Evolutionary conservation across 371 early-diverging fungal genomes (phyloP).

Genomic region (Chytridium lagenaria): DNA sequence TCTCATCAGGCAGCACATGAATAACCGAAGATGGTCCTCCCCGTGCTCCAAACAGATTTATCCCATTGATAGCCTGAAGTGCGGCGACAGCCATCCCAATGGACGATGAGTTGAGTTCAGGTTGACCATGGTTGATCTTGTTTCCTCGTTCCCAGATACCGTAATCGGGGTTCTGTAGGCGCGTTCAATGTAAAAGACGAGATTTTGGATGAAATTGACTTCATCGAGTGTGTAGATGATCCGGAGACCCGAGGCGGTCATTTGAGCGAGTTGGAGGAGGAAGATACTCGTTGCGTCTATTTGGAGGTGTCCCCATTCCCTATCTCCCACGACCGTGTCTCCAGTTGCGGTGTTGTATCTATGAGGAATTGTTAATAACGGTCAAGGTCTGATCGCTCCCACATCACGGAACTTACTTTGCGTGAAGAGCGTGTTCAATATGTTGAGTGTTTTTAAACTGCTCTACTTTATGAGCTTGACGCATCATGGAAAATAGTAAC

Average conservation of each 20-base stretch:
- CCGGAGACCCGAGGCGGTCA: slow-evolving; percentile 81
- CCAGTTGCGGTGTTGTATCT: slow-evolving; percentile 81
- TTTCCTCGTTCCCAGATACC: slow-evolving; percentile 93
- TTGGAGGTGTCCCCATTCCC: slow-evolving; percentile 77
- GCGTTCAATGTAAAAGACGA: slow-evolving; percentile 89
- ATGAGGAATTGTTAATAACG: not conserved
- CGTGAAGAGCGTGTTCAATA: slow-evolving; percentile 76
- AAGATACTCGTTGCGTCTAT: slow-evolving; percentile 88
- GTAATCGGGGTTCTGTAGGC: slow-evolving; percentile 79
- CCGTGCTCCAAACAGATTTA: slow-evolving; percentile 83
- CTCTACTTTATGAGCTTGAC: slow-evolving; percentile 72
- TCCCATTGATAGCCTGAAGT: slow-evolving; percentile 83
- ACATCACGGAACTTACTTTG: slow-evolving; percentile 57
- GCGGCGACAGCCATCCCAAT: slow-evolving; percentile 93
- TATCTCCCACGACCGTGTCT: slow-evolving; percentile 86
- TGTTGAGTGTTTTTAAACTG: slow-evolving; percentile 71
- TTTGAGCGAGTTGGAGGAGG: slow-evolving; percentile 81
- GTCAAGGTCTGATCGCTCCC: not conserved
- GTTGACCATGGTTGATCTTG: slow-evolving; percentile 88
- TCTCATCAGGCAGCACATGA: slow-evolving; percentile 85
- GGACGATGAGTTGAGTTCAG: slow-evolving; percentile 85
- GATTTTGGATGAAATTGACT: slow-evolving; percentile 88
- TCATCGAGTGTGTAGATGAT: slow-evolving; percentile 87
- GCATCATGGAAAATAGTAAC: slow-evolving; percentile 85
- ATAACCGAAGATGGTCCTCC: slow-evolving; percentile 83